A percentile compares a stretch with the other conserved stretches of the same genome.
Evolutionary conservation across 306 rosid genomes (phyloP).

Genomic region (Rosa rugosa): DNA sequence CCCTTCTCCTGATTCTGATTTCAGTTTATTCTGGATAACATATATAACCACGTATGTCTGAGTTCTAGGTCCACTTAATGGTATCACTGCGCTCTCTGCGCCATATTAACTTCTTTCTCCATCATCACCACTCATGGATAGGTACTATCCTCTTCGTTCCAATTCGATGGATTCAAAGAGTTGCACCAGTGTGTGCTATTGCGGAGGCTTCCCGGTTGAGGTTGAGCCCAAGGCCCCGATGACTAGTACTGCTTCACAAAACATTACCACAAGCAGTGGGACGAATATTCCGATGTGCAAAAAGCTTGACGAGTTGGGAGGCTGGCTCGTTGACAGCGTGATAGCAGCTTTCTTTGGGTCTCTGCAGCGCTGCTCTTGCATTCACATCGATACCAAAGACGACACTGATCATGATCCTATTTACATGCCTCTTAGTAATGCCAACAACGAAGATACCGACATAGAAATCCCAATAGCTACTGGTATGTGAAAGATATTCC

Average conservation of each 20-base stretch:
- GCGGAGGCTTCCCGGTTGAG: neutral
- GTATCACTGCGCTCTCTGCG: neutral
- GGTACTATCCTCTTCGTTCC: neutral
- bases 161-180: constrained; percentile 5
- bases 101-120: neutral
- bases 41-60: neutral
- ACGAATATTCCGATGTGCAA: neutral
- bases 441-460: neutral
- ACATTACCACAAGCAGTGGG: neutral
- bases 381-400: constrained; percentile 24
- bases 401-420: constrained; percentile 1
- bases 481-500: neutral
- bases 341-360: constrained; percentile 22
- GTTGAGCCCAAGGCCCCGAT: neutral
- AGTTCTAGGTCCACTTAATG: constrained; percentile 2
- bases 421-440: neutral
- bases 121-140: neutral
- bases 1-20: constrained; percentile 12
- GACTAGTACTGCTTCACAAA: neutral
- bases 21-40: neutral
- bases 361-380: constrained; percentile 26
- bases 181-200: constrained; percentile 13
- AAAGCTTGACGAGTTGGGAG: constrained; percentile 13
- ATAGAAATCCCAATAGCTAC: constrained; percentile 6
- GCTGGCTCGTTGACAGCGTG: constrained; percentile 21